Percentiles rank a stretch among this genome's conserved stretches.
Conservation (phyloP, 2,329 filamentous ascomycete species). For the Fusarium sublunatum region DNA sequence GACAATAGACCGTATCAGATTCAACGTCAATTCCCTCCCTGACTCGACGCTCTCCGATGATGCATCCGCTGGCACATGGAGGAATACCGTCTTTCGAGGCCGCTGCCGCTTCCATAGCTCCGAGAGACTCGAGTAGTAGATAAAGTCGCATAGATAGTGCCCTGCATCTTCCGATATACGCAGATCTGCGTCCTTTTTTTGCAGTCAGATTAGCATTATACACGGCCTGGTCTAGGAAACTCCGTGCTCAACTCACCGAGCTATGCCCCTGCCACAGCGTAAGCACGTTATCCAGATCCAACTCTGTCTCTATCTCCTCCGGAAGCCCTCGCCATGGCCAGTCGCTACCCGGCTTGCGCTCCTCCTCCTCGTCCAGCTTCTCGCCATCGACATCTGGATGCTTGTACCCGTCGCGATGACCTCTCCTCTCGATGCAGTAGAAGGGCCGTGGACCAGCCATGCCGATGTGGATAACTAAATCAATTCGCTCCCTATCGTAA, state of each 20-base stretch:
- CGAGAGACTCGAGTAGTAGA: slow-evolving; percentile 76
- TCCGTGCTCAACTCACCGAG: slow-evolving; percentile 54
- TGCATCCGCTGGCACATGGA: slow-evolving; percentile 75
- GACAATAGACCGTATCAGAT: slow-evolving; percentile 67
- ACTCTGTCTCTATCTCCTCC: slow-evolving; percentile 65
- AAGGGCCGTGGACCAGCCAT: slow-evolving; percentile 74
- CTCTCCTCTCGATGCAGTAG: slow-evolving; percentile 78
- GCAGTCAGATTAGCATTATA: slow-evolving; percentile 22
- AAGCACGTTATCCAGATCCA: slow-evolving; percentile 69
- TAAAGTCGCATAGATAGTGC: slow-evolving; percentile 81
- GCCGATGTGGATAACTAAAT: slow-evolving; percentile 81
- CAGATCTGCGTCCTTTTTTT: slow-evolving; percentile 57
- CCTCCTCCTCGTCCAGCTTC: slow-evolving; percentile 63
- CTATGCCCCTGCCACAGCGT: slow-evolving; percentile 64
- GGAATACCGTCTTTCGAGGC: slow-evolving; percentile 69
- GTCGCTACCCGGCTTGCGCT: slow-evolving; percentile 58
- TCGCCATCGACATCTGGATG: slow-evolving; percentile 76
- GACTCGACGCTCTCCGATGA: slow-evolving; percentile 59
- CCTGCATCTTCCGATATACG: slow-evolving; percentile 77
- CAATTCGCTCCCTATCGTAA: slow-evolving; percentile 64
- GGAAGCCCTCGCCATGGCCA: slow-evolving; percentile 68
- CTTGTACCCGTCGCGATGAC: slow-evolving; percentile 77
- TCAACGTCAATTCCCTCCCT: slow-evolving; percentile 64
- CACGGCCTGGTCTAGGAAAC: background rate
- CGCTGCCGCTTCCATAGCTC: slow-evolving; percentile 62